Evolutionary conservation across 192 early-diverging fungal species (phyloP).

Genomic region (Mortierella antarctica): DNA sequence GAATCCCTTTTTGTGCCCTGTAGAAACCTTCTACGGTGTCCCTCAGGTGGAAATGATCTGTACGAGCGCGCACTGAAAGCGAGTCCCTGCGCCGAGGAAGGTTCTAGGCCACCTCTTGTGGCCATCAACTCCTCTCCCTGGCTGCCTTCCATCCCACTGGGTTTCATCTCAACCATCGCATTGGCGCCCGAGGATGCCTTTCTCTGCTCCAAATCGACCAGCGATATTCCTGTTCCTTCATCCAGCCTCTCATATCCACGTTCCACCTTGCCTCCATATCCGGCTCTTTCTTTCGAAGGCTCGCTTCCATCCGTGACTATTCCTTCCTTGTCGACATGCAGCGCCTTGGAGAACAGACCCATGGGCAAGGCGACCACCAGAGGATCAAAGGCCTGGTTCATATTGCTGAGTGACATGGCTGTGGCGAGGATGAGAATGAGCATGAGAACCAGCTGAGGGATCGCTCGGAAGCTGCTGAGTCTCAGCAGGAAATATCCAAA

Average conservation of each 20-base stretch:
- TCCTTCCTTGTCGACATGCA: conserved; percentile 34
- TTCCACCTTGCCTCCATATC: neutral
- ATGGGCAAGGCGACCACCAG: conserved; percentile 65
- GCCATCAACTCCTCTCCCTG: neutral
- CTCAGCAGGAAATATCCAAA: conserved; percentile 77
- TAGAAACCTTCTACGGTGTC: no score
- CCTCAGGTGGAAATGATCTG: no score
- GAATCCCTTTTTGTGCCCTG: no score
- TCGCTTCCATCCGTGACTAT: conserved; percentile 29
- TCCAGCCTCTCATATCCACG: neutral
- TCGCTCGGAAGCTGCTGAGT: conserved; percentile 54
- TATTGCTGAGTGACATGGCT: conserved; percentile 60
- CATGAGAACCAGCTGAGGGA: conserved; percentile 57
- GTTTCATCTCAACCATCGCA: neutral
- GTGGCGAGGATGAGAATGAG: conserved; percentile 61
- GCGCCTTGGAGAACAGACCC: conserved; percentile 39
- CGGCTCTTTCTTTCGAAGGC: neutral
- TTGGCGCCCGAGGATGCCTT: neutral
- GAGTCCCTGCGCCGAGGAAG: no score
- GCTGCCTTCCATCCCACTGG: neutral
- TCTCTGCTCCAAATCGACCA: neutral
- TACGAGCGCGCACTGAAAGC: no score
- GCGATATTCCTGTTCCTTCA: neutral
- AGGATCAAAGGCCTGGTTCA: conserved; percentile 67
- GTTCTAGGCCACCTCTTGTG: no score